These are phyloP conservation scores for Cicer cuneatum DNA, from an alignment of 306 rosid species.

Conservation along the genomic window DNA sequence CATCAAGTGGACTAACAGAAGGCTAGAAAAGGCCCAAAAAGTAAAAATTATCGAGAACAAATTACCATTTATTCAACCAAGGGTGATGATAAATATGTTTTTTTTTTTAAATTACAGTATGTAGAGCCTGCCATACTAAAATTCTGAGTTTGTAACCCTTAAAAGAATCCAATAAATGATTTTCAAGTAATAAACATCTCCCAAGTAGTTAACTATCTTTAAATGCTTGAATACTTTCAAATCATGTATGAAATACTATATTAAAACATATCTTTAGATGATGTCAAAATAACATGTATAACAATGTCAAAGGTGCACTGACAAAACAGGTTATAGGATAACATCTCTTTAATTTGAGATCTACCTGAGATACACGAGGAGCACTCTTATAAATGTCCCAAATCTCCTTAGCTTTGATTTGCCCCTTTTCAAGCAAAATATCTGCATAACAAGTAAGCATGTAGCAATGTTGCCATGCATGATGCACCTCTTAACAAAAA, in stretches of 20 bases:
- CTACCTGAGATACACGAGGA: slow-evolving; percentile 78
- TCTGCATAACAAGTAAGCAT: slow-evolving; percentile 63
- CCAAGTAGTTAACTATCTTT: slow-evolving; percentile 5
- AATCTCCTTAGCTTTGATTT: slow-evolving; percentile 80
- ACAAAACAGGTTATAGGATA: slow-evolving; percentile 32
- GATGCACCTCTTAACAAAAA: slow-evolving; percentile 24
- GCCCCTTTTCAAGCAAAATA: slow-evolving; percentile 82
- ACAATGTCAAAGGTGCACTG: slow-evolving; percentile 8
- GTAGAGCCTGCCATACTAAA: slow-evolving; percentile 30
- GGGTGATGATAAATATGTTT: slow-evolving; percentile 7
- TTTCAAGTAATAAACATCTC: neutral
- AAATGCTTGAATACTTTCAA: slow-evolving; percentile 27
- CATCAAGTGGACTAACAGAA: slow-evolving; percentile 78
- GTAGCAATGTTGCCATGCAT: slow-evolving; percentile 20
- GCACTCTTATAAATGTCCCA: slow-evolving; percentile 76
- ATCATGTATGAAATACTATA: slow-evolving; percentile 13
- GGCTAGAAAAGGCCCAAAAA: slow-evolving; percentile 60
- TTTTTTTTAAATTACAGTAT: neutral
- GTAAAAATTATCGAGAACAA: slow-evolving; percentile 9
- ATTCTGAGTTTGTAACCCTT: slow-evolving; percentile 26
- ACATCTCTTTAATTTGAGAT: slow-evolving; percentile 39
- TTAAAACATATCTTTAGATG: neutral
- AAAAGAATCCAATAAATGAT: slow-evolving; percentile 5
- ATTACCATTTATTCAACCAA: slow-evolving; percentile 38
- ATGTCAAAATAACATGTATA: slow-evolving; percentile 28